Conservation (phyloP, 208 protist species). For the Trypanosoma melophagium region DNA sequence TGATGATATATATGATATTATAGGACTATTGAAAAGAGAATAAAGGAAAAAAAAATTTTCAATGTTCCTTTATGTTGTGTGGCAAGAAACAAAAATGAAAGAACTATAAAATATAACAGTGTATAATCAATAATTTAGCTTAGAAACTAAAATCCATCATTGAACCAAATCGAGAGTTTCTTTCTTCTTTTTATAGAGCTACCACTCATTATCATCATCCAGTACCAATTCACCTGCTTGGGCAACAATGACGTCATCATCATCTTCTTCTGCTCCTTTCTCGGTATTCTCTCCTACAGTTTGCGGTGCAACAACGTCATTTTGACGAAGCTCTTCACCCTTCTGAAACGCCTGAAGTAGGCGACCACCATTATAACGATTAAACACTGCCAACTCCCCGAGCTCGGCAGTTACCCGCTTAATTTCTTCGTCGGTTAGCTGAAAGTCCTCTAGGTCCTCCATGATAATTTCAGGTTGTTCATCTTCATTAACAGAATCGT, state of each 20-base stretch:
- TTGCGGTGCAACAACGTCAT: slow-evolving; percentile 2
- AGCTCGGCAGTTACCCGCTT: slow-evolving; percentile 42
- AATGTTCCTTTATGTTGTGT: too few relatives aligned
- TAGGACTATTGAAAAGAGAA: too few relatives aligned
- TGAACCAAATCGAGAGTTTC: too few relatives aligned
- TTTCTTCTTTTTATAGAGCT: too few relatives aligned
- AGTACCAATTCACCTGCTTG: slow-evolving; percentile 19
- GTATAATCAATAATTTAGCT: too few relatives aligned
- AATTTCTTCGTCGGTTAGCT: slow-evolving; percentile 57
- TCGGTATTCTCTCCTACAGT: not conserved
- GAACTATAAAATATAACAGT: too few relatives aligned
- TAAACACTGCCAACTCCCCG: slow-evolving; percentile 70
- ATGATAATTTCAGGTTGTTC: slow-evolving; percentile 22
- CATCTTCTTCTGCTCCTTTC: slow-evolving; percentile 22
- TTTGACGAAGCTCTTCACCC: slow-evolving; percentile 8
- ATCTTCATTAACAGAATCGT: slow-evolving; percentile 18
- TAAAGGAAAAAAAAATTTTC: too few relatives aligned
- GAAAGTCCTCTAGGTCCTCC: slow-evolving; percentile 37
- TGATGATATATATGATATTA: too few relatives aligned
- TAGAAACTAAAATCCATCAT: too few relatives aligned
- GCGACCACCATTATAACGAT: slow-evolving; percentile 29
- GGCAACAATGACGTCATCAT: slow-evolving; percentile 26
- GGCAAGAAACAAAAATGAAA: too few relatives aligned
- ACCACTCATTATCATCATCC: not conserved
- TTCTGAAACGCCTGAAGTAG: slow-evolving; percentile 22